phyloP scores from a whole-genome alignment of 2,329 filamentous ascomycete genomes.

The Aspergillus spinulosporus region DNA sequence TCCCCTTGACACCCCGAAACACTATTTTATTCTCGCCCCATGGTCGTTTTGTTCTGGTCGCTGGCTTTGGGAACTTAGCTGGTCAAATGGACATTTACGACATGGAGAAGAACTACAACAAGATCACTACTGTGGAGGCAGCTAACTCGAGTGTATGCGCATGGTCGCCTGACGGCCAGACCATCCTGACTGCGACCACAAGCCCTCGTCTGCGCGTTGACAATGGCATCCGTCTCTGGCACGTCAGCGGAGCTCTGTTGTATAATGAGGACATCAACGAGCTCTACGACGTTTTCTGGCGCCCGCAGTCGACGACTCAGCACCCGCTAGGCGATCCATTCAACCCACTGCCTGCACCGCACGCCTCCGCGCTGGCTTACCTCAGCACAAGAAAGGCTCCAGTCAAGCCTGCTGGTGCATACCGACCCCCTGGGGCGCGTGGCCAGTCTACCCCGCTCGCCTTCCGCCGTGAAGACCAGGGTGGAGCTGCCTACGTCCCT shows the following conservation, averaged over 20 bases:
- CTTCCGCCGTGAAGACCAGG: slow-evolving; percentile 97
- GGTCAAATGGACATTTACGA: slow-evolving; percentile 98
- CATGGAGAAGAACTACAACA: slow-evolving; percentile 87
- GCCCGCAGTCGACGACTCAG: slow-evolving; percentile 67
- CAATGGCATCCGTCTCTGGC: slow-evolving; percentile 94
- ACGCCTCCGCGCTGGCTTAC: slow-evolving; percentile 78
- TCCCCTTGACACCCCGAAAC: slow-evolving; percentile 85
- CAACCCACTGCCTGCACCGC: slow-evolving; percentile 70
- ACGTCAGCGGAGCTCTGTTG: slow-evolving; percentile 83
- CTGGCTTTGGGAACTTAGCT: slow-evolving; percentile 94
- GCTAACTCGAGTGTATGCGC: slow-evolving; percentile 95
- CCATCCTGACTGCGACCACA: slow-evolving; percentile 96
- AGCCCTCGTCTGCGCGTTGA: slow-evolving; percentile 93
- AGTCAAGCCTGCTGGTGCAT: slow-evolving; percentile 95
- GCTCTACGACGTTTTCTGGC: slow-evolving; percentile 87
- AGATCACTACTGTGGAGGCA: slow-evolving; percentile 90
- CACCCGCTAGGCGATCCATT: slow-evolving; percentile 70
- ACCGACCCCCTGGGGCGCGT: slow-evolving; percentile 89
- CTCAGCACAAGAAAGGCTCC: slow-evolving; percentile 87
- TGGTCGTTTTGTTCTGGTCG: slow-evolving; percentile 88
- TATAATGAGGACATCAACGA: slow-evolving; percentile 95
- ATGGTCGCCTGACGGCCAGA: slow-evolving; percentile 95
- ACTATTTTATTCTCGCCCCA: slow-evolving; percentile 94
- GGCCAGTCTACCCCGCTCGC: slow-evolving; percentile 85
- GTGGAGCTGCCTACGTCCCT: slow-evolving; percentile 81